Evolutionary conservation across 1,139 yeast genomes (phyloP).

Genomic region (Nakaseomyces delphensis): DNA sequence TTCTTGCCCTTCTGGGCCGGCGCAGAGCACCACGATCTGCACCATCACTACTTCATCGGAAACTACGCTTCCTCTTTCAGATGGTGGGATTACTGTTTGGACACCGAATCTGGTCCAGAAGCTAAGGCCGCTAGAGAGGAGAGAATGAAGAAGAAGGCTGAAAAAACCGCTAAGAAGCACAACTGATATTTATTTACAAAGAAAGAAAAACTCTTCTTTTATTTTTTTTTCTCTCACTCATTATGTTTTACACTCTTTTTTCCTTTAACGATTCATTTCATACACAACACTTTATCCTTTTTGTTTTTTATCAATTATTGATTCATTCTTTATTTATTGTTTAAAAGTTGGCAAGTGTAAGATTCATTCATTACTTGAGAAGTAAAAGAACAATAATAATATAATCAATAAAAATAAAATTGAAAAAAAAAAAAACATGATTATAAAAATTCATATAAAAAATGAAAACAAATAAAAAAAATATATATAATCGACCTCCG

Average conservation of each 20-base stretch:
- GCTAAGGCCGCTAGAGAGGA: constrained; percentile 56
- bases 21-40: constrained; percentile 95
- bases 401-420: no score
- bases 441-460: background rate
- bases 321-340: background rate
- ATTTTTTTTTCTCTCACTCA: background rate
- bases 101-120: constrained; percentile 73
- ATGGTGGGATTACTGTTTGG: constrained; percentile 81
- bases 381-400: no score
- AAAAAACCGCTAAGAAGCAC: constrained; percentile 32
- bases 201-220: background rate
- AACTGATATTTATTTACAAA: constrained; percentile 7
- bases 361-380: no score
- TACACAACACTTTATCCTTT: background rate
- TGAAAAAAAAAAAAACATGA: background rate
- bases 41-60: constrained; percentile 87
- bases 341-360: no score
- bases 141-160: constrained; percentile 46
- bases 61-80: constrained; percentile 90
- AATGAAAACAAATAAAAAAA: background rate
- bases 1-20: constrained; percentile 96
- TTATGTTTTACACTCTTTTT: background rate
- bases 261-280: constrained; percentile 4
- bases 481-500: background rate
- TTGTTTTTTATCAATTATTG: background rate